Percentiles rank a stretch among this genome's conserved stretches.
phyloP scores from a whole-genome alignment of 2,329 filamentous ascomycete species.

The Lachnellula occidentalis region DNA sequence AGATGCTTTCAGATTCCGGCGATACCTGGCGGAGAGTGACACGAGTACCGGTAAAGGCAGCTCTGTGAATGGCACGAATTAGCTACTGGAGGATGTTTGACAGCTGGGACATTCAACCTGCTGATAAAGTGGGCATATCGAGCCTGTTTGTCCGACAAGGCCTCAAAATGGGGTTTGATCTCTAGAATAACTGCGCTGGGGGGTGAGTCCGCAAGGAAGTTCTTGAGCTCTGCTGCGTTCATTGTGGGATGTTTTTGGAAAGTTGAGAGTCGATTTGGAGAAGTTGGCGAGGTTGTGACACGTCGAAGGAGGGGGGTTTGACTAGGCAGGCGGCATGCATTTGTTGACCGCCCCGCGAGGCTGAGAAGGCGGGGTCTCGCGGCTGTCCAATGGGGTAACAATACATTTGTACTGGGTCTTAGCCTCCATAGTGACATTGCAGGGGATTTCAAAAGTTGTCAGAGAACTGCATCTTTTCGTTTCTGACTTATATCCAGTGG shows the following conservation, averaged over 20 bases:
- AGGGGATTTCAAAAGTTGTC: background rate
- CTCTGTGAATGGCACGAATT: slow-evolving; percentile 41
- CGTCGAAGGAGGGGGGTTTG: slow-evolving; percentile 9
- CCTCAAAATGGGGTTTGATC: slow-evolving; percentile 89
- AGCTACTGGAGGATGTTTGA: background rate
- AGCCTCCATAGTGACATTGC: slow-evolving; percentile 12
- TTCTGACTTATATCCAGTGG: background rate
- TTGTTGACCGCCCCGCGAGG: slow-evolving; percentile 10
- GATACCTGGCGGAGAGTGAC: slow-evolving; percentile 78
- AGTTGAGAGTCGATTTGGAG: slow-evolving; percentile 18
- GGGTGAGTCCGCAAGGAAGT: slow-evolving; percentile 88
- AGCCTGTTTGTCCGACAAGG: slow-evolving; percentile 69
- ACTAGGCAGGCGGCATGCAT: slow-evolving; percentile 3
- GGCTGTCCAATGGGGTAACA: slow-evolving; percentile 5
- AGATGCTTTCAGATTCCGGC: slow-evolving; percentile 75
- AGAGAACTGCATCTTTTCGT: background rate
- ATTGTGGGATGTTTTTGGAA: slow-evolving; percentile 35
- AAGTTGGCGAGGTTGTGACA: slow-evolving; percentile 13
- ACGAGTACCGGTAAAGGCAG: slow-evolving; percentile 69
- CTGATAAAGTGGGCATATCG: slow-evolving; percentile 89
- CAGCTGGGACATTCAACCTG: slow-evolving; percentile 44
- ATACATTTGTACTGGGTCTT: background rate
- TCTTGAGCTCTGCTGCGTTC: slow-evolving; percentile 56
- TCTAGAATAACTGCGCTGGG: slow-evolving; percentile 82
- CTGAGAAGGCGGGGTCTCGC: slow-evolving; percentile 12